Percentiles rank a stretch among this genome's conserved stretches.
Evolutionary conservation across 257 asterid genomes (phyloP).

Genomic region (Solanum pennellii): DNA sequence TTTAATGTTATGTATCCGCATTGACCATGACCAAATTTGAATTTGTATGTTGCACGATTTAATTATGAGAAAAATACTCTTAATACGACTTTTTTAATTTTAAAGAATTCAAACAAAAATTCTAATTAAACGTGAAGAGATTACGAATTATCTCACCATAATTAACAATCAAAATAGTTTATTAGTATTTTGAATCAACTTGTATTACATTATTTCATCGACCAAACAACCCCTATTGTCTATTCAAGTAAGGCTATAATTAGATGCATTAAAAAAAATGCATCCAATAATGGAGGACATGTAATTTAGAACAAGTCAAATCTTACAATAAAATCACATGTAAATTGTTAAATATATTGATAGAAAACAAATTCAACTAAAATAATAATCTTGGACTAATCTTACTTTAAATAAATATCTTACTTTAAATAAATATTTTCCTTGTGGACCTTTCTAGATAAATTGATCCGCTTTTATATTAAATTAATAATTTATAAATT

Average conservation of each 20-base stretch:
- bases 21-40: background rate
- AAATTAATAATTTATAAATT: background rate
- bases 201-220: background rate
- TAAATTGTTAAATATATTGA: background rate
- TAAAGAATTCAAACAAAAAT: background rate
- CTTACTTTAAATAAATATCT: background rate
- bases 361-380: background rate
- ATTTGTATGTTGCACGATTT: background rate
- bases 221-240: too few species aligned
- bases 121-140: background rate
- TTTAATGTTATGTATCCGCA: background rate
- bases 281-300: background rate
- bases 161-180: background rate
- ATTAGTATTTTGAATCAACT: background rate
- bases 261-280: background rate
- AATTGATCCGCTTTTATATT: background rate
- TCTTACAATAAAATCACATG: background rate
- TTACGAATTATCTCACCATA: background rate
- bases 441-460: background rate
- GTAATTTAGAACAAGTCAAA: background rate
- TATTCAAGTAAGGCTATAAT: too few species aligned
- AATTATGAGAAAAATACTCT: background rate
- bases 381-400: background rate
- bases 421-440: background rate
- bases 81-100: background rate